Evolutionary conservation across 1,284 basidiomycete species (phyloP).

Genomic region (Thecaphora frezii): DNA sequence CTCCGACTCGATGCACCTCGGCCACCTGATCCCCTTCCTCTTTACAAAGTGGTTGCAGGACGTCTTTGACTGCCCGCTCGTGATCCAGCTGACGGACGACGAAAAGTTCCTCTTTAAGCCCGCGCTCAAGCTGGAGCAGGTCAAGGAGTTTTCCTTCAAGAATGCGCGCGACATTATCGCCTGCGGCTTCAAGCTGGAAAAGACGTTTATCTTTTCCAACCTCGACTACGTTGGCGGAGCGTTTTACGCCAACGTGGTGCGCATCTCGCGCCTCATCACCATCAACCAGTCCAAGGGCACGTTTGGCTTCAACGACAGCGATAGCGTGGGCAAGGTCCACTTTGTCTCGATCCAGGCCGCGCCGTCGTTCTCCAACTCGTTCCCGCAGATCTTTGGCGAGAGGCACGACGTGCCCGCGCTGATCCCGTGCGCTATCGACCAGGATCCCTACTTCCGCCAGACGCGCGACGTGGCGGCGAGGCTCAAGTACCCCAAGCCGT

Average conservation of each 20-base stretch:
- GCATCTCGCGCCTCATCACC: slow-evolving; percentile 88
- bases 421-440: slow-evolving; percentile 98
- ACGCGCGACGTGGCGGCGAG: slow-evolving; percentile 91
- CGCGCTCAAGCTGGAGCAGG: slow-evolving; percentile 86
- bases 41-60: slow-evolving; percentile 99
- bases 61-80: slow-evolving; percentile 89
- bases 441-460: slow-evolving; percentile 88
- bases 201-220: slow-evolving; percentile 96
- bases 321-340: slow-evolving; percentile 97
- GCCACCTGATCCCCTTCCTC: slow-evolving; percentile 94
- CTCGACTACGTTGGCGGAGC: slow-evolving; percentile 82
- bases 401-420: slow-evolving; percentile 82
- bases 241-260: slow-evolving; percentile 93
- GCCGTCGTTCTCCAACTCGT: slow-evolving; percentile 95
- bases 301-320: slow-evolving; percentile 87
- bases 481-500: slow-evolving; percentile 93
- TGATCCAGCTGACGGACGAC: slow-evolving; percentile 95
- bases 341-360: slow-evolving; percentile 97
- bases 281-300: slow-evolving; percentile 91
- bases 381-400: slow-evolving; percentile 94
- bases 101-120: slow-evolving; percentile 99
- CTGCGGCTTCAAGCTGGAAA: slow-evolving; percentile 85
- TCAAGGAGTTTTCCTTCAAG: slow-evolving; percentile 76
- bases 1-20: slow-evolving; percentile 95
- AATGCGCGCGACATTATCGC: slow-evolving; percentile 96